phyloP scores from a whole-genome alignment of 441 rosid species.

The Viola pubescens region DNA sequence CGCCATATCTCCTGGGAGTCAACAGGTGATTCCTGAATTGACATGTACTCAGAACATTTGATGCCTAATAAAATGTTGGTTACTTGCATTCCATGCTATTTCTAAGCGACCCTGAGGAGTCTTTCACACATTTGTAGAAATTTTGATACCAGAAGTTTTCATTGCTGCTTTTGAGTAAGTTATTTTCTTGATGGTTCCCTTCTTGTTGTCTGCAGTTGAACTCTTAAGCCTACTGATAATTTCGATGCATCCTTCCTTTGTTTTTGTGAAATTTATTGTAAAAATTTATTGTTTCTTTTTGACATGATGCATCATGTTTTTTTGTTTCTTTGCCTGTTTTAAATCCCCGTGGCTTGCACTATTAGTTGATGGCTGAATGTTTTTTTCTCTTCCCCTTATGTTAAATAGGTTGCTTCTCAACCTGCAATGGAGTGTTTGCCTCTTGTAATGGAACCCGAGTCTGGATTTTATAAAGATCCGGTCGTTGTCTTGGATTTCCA shows the following conservation, averaged over 20 bases:
- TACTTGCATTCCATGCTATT: not conserved
- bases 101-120: too few relatives aligned
- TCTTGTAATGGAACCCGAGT: conserved; percentile 98
- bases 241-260: not conserved
- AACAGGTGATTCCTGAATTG: conserved; percentile 49
- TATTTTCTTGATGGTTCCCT: too few relatives aligned
- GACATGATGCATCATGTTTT: not conserved
- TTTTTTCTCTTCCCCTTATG: not conserved
- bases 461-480: conserved; percentile 91
- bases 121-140: too few relatives aligned
- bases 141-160: too few relatives aligned
- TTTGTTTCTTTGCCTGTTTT: too few relatives aligned
- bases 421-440: conserved; percentile 99
- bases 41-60: not conserved
- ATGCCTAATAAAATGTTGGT: conserved; percentile 1
- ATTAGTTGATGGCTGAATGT: not conserved
- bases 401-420: conserved; percentile 88
- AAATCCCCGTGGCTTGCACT: not conserved
- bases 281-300: not conserved
- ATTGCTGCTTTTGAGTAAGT: too few relatives aligned
- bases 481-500: conserved; percentile 97
- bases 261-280: not conserved
- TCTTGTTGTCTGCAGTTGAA: too few relatives aligned
- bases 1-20: conserved; percentile 91
- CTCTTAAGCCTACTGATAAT: too few relatives aligned